Evolutionary conservation across 2,329 filamentous ascomycete genomes (phyloP).

Genomic region (Aureobasidium namibiae): DNA sequence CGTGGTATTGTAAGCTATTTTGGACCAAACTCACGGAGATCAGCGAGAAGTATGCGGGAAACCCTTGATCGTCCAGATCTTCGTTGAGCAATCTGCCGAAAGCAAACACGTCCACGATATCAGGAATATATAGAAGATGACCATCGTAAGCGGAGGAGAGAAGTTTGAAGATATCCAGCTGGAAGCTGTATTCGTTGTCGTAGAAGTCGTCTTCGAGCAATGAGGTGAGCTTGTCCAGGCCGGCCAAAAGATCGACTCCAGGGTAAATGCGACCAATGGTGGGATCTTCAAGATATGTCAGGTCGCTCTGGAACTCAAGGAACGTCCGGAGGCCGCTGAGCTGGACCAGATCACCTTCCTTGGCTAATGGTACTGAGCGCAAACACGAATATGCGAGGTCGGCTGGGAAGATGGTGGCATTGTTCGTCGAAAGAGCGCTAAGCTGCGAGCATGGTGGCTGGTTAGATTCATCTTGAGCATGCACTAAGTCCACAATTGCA

Average conservation of each 20-base stretch:
- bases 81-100: constrained; percentile 20
- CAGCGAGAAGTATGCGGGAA: neutral
- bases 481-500: neutral
- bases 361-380: constrained; percentile 30
- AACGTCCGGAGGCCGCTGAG: constrained; percentile 29
- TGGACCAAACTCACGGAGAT: neutral
- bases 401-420: neutral
- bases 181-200: constrained; percentile 34
- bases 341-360: constrained; percentile 24
- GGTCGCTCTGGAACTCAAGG: constrained; percentile 31
- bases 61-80: neutral
- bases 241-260: constrained; percentile 31
- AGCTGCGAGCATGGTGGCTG: neutral
- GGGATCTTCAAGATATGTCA: constrained; percentile 32
- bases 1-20: too few species aligned
- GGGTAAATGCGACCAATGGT: constrained; percentile 26
- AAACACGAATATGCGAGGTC: constrained; percentile 22
- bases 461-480: neutral
- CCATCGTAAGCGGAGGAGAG: constrained; percentile 33
- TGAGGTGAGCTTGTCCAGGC: constrained; percentile 28
- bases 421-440: neutral
- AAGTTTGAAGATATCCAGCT: constrained; percentile 28
- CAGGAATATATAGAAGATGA: constrained; percentile 31
- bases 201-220: constrained; percentile 25
- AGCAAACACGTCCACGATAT: constrained; percentile 31